Conservation (phyloP, 768 basidiomycete species). For the Suillus alpinus region DNA sequence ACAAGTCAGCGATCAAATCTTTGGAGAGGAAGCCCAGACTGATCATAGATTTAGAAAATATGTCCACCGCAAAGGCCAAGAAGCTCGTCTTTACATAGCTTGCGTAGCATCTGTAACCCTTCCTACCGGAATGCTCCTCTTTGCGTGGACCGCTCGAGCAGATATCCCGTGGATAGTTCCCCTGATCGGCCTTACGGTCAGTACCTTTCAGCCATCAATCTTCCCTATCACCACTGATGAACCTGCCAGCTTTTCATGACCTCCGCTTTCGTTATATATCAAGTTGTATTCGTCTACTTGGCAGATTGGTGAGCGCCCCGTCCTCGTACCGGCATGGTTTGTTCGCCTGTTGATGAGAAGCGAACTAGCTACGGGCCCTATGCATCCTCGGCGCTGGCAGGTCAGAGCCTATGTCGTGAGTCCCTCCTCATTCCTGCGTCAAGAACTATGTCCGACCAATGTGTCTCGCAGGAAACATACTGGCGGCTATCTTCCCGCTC, state of each 20-base stretch:
- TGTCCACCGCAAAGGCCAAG: constrained; percentile 36
- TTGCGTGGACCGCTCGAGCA: constrained; percentile 62
- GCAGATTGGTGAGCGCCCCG: constrained; percentile 52
- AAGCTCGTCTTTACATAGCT: constrained; percentile 60
- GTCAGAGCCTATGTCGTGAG: constrained; percentile 59
- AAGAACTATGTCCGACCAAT: neutral
- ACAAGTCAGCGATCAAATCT: constrained; percentile 36
- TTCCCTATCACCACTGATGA: neutral
- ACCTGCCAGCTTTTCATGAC: constrained; percentile 44
- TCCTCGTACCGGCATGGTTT: neutral
- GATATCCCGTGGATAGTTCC: constrained; percentile 57
- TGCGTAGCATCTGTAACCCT: constrained; percentile 53
- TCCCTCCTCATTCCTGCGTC: constrained; percentile 6
- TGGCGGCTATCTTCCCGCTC: constrained; percentile 55
- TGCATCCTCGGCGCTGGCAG: constrained; percentile 68
- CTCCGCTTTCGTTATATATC: constrained; percentile 52
- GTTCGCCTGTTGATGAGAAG: neutral
- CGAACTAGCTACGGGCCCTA: constrained; percentile 49
- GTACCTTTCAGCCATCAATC: neutral
- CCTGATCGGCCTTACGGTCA: constrained; percentile 24
- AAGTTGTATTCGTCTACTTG: constrained; percentile 58
- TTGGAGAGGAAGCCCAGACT: constrained; percentile 16
- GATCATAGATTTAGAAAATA: constrained; percentile 28
- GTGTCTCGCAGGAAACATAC: constrained; percentile 41
- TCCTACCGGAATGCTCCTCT: constrained; percentile 67